Evolutionary conservation across 192 early-diverging fungal species (phyloP), one percentile per base, ranked within the genome.

Genomic region (Thamnidium elegans): DNA sequence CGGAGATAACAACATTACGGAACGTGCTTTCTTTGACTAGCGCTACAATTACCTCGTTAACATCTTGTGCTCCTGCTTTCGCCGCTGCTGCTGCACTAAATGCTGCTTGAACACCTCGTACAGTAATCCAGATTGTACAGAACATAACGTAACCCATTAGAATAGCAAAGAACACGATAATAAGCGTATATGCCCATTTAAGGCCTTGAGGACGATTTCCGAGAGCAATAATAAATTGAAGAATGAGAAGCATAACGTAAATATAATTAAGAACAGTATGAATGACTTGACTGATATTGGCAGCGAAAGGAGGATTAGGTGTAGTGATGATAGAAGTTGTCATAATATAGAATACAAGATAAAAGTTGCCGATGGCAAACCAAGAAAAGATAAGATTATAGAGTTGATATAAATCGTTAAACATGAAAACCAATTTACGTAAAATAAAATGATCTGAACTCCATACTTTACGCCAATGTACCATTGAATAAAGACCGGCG

Each of bases 171-270:
- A 82, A 74, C n/a, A 71, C 23, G 82, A 94, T 93, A 45, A 82
- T 85, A 20, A 81, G 63, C 32, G 81, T 85, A 67, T 94, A 95
- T 32, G 95, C 82, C 46, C 78, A 79, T 76, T 84, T 90, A 20
- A 83, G 71, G n/a, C 93, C 96, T 74, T 98, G 93, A 52, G 97
- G 97, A 44, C 95, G 85, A 76, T 99, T 99, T 65, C 97, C 97
- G 69, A 99, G 78, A 65, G 94, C 89, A 19, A 90, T 81, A 48
- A 99, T 90, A 75, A 98, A 91, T 63, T 88, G 86, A 20, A 87
- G 82, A 44, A 93, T 81, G 50, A 98, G 77, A 34, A 93, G 79
- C 50, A 91, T 62, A n/a, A 94, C 30, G 36, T 76, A 76, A 21
- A 76, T 65, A 55, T 76, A 76, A 30, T 71, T 82, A 50, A 79